phyloP scores from a whole-genome alignment of 1,139 yeast genomes.

The Hansenula sp. region DNA sequence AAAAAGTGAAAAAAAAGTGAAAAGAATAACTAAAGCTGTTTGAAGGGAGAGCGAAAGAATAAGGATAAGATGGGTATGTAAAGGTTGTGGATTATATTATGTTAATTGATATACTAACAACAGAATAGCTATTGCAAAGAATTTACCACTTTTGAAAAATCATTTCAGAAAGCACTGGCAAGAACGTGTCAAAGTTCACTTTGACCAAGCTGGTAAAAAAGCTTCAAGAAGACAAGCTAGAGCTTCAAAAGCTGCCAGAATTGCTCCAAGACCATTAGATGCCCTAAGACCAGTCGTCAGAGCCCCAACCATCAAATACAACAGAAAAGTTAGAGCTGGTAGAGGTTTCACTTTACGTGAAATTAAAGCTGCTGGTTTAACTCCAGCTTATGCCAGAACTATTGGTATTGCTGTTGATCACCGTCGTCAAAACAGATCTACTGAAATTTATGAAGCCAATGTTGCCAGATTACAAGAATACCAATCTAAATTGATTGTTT shows the following conservation, averaged over 20 bases:
- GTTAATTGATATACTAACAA: not conserved
- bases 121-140: slow-evolving; percentile 87
- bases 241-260: slow-evolving; percentile 88
- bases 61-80: slow-evolving; percentile 5
- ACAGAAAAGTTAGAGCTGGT: slow-evolving; percentile 99
- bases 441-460: slow-evolving; percentile 91
- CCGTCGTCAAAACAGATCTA: slow-evolving; percentile 99
- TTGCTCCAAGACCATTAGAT: slow-evolving; percentile 98
- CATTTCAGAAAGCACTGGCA: slow-evolving; percentile 99
- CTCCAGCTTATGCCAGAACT: slow-evolving; percentile 96
- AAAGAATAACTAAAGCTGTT: not conserved
- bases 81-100: not conserved
- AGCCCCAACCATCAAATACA: slow-evolving; percentile 97
- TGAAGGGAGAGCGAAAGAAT: not conserved
- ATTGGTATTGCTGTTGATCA: slow-evolving; percentile 98
- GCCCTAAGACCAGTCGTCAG: slow-evolving; percentile 95
- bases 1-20: not conserved
- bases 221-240: slow-evolving; percentile 94
- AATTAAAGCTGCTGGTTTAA: slow-evolving; percentile 95
- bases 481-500: slow-evolving; percentile 91
- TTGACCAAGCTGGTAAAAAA: slow-evolving; percentile 99
- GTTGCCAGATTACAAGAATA: slow-evolving; percentile 96
- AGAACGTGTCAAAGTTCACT: slow-evolving; percentile 98
- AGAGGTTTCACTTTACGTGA: slow-evolving; percentile 99
- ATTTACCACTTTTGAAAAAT: slow-evolving; percentile 93